These are phyloP conservation scores for Luffa acutangula DNA, from an alignment of 306 rosid genomes.

Conservation along the genomic window DNA sequence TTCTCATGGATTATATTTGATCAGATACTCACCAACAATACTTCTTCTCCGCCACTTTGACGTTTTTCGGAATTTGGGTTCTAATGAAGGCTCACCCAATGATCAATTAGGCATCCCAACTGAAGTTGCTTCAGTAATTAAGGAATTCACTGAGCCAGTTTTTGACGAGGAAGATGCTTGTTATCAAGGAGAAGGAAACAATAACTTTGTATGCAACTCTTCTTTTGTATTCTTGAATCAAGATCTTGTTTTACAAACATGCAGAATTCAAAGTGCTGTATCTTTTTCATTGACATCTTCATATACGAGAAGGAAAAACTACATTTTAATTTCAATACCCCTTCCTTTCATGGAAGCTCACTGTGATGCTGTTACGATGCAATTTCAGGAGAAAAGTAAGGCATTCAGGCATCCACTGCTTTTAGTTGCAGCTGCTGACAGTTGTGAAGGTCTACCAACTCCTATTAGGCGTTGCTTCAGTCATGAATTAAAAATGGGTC, in stretches of 20 bases:
- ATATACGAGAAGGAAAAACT: not conserved
- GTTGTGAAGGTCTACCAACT: slow-evolving; percentile 80
- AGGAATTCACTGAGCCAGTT: slow-evolving; percentile 67
- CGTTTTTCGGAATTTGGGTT: slow-evolving; percentile 56
- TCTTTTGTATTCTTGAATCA: not conserved
- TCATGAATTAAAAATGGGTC: slow-evolving; percentile 82
- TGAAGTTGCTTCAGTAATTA: slow-evolving; percentile 75
- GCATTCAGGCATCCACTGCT: slow-evolving; percentile 44
- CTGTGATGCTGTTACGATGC: slow-evolving; percentile 12
- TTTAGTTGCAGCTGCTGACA: slow-evolving; percentile 78
- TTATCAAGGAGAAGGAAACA: slow-evolving; percentile 29
- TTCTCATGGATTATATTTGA: slow-evolving; percentile 20
- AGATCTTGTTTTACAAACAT: not conserved
- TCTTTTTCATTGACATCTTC: not conserved
- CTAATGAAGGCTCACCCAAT: slow-evolving; percentile 43
- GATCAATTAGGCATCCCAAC: slow-evolving; percentile 63
- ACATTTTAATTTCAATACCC: not conserved
- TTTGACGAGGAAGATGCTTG: slow-evolving; percentile 37
- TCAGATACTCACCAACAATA: slow-evolving; percentile 81
- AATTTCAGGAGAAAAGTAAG: slow-evolving; percentile 39
- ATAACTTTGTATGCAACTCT: slow-evolving; percentile 41
- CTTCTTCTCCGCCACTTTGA: slow-evolving; percentile 92
- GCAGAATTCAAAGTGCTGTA: not conserved
- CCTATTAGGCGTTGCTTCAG: slow-evolving; percentile 85
- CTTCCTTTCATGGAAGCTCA: not conserved